These are phyloP conservation scores for Termitomyces sp. DNA, from an alignment of 1,284 basidiomycete species.

Conservation along the genomic window DNA sequence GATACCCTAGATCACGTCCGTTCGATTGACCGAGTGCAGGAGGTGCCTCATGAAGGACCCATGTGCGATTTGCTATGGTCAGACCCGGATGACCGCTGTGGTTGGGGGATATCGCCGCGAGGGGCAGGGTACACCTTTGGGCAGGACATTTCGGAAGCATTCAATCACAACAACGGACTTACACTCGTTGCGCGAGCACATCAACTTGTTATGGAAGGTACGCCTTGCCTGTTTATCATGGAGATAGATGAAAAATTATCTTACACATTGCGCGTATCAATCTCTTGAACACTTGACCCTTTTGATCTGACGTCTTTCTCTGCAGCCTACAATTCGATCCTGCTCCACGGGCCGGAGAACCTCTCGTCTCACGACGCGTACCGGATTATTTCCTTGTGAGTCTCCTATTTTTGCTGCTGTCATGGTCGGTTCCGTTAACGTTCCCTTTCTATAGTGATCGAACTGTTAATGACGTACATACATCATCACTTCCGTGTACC, in stretches of 20 bases:
- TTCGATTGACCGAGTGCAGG: slow-evolving; percentile 97
- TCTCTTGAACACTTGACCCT: slow-evolving; percentile 3
- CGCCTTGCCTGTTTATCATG: slow-evolving; percentile 66
- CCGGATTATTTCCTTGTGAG: slow-evolving; percentile 94
- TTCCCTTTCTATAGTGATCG: slow-evolving; percentile 18
- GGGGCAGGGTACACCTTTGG: slow-evolving; percentile 99
- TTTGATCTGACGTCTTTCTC: neutral
- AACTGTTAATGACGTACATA: slow-evolving; percentile 24
- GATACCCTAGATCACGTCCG: slow-evolving; percentile 99
- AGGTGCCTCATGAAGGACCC: slow-evolving; percentile 98
- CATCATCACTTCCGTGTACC: slow-evolving; percentile 19
- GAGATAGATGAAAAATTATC: slow-evolving; percentile 99
- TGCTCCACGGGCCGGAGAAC: slow-evolving; percentile 96
- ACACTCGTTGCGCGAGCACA: slow-evolving; percentile 95
- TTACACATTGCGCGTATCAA: slow-evolving; percentile 75
- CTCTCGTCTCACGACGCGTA: slow-evolving; percentile 95
- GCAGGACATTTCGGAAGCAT: slow-evolving; percentile 96
- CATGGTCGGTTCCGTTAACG: neutral
- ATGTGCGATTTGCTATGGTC: slow-evolving; percentile 99
- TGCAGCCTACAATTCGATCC: slow-evolving; percentile 98
- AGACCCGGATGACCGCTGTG: slow-evolving; percentile 98
- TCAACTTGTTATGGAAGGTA: slow-evolving; percentile 98
- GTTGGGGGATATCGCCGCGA: slow-evolving; percentile 98
- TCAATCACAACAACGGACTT: slow-evolving; percentile 98
- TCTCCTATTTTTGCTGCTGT: slow-evolving; percentile 8